Percentiles rank a stretch among this genome's conserved stretches.
Evolutionary conservation across 1,284 basidiomycete species (phyloP).

Genomic region (Schizophyllum amplum): DNA sequence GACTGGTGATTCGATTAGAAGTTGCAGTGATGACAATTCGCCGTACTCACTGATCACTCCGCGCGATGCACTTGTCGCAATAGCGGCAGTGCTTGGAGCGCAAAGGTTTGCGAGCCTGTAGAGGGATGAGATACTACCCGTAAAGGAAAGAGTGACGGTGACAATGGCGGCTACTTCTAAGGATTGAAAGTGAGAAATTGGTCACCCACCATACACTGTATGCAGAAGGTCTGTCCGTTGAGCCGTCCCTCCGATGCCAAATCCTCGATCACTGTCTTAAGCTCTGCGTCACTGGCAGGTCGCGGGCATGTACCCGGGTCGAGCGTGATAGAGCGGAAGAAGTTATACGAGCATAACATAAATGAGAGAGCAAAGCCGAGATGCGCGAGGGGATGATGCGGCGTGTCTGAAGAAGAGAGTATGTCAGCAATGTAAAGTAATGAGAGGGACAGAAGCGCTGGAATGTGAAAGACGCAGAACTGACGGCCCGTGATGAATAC

Average conservation of each 20-base stretch:
- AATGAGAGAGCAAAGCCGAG: constrained; percentile 67
- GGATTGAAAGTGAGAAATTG: neutral
- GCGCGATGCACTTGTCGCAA: constrained; percentile 85
- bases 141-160: too few species aligned
- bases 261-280: constrained; percentile 85
- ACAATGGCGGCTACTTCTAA: too few species aligned
- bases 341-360: constrained; percentile 77
- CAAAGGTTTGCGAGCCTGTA: constrained; percentile 81
- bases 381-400: constrained; percentile 70
- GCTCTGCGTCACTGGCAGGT: constrained; percentile 70
- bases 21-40: neutral
- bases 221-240: constrained; percentile 95
- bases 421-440: constrained; percentile 2
- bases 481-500: neutral
- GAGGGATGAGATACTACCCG: neutral
- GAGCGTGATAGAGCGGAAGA: constrained; percentile 81
- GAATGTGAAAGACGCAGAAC: neutral
- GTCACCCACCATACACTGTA: constrained; percentile 75
- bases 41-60: constrained; percentile 79
- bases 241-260: constrained; percentile 81
- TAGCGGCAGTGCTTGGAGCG: constrained; percentile 93
- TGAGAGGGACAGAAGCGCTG: neutral
- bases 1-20: constrained; percentile 36
- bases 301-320: constrained; percentile 89
- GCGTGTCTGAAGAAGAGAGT: constrained; percentile 46